Conservation (phyloP, 1,284 basidiomycete genomes). For the Cystobasidium sp. region DNA sequence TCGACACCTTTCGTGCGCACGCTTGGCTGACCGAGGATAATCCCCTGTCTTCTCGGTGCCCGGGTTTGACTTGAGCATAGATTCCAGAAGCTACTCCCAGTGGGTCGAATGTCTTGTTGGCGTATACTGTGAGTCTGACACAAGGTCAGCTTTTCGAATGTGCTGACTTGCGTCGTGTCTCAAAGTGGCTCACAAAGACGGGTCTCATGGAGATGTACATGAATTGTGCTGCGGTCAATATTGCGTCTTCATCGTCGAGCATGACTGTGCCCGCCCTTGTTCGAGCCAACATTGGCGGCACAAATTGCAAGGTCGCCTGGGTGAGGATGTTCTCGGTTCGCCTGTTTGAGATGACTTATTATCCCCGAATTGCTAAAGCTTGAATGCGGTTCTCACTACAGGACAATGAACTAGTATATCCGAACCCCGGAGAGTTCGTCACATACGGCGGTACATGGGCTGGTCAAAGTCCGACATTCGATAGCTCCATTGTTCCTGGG, state of each 20-base stretch:
- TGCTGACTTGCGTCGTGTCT: neutral
- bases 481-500: neutral
- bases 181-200: neutral
- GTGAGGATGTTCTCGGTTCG: neutral
- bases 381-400: neutral
- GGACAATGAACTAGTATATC: slow-evolving; percentile 25
- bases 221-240: slow-evolving; percentile 29
- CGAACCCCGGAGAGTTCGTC: slow-evolving; percentile 27
- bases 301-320: slow-evolving; percentile 19
- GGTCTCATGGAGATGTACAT: slow-evolving; percentile 25
- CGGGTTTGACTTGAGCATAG: too few species aligned
- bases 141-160: neutral
- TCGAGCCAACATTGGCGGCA: slow-evolving; percentile 9
- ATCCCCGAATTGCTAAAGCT: too few species aligned
- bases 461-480: neutral
- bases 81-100: slow-evolving; percentile 11
- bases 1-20: too few species aligned
- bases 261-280: slow-evolving; percentile 25
- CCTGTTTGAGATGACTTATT: neutral
- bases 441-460: slow-evolving; percentile 31
- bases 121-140: slow-evolving; percentile 11
- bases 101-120: slow-evolving; percentile 20
- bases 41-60: too few species aligned
- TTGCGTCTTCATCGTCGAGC: slow-evolving; percentile 16
- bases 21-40: too few species aligned